phyloP scores from a whole-genome alignment of 2,329 filamentous ascomycete genomes.

The Cryphonectria nitschkei region DNA sequence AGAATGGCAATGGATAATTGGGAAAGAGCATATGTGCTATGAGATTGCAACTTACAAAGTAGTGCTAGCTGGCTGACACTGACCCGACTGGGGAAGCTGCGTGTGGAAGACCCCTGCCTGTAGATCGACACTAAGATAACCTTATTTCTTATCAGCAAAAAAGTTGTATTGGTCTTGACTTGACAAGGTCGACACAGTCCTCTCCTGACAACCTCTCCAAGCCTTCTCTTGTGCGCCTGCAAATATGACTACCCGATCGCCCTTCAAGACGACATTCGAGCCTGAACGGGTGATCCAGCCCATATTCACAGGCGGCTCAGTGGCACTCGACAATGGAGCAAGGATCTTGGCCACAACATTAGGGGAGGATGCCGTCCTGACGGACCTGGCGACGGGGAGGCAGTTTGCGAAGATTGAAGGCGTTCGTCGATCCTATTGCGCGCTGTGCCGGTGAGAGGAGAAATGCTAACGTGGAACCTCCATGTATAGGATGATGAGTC shows the following conservation, averaged over 20 bases:
- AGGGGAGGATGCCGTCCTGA: conserved; percentile 89
- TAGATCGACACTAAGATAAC: conserved; percentile 43
- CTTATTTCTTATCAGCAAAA: conserved; percentile 37
- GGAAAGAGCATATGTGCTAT: background rate
- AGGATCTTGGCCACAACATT: conserved; percentile 83
- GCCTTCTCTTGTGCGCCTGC: conserved; percentile 12
- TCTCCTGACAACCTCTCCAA: background rate
- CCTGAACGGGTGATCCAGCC: conserved; percentile 82
- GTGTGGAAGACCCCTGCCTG: conserved; percentile 12
- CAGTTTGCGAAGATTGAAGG: conserved; percentile 88
- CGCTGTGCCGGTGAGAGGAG: conserved; percentile 7
- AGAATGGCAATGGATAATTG: background rate
- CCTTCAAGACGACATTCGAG: conserved; percentile 87
- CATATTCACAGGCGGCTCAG: conserved; percentile 89
- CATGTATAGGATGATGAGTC: conserved; percentile 70
- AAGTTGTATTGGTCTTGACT: conserved; percentile 23
- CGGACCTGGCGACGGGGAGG: conserved; percentile 79
- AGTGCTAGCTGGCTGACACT: background rate
- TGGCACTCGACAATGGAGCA: conserved; percentile 80
- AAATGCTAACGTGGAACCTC: background rate
- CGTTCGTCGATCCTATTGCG: conserved; percentile 50
- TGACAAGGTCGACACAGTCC: background rate
- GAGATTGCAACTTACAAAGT: too few relatives aligned
- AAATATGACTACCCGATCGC: conserved; percentile 63
- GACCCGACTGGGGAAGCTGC: background rate